Base-by-base conservation (phyloP, 2,329 filamentous ascomycete genomes). In the Colletotrichum tamarilloi region DNA sequence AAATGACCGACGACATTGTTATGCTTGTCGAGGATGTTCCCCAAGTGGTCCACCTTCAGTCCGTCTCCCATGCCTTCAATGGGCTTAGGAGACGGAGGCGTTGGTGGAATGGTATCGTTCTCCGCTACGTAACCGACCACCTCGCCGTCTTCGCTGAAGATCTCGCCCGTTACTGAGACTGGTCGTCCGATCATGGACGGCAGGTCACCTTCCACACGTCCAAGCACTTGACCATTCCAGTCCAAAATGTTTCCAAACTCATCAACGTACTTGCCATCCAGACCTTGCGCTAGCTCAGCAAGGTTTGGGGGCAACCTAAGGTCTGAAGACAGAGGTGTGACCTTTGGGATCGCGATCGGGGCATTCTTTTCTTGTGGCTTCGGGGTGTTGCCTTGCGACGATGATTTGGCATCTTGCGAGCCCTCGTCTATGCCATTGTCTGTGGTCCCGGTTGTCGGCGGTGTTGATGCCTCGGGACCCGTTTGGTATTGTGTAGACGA, bases 161-260 rank as follows among this genome's bases (percentile, higher is more conserved):
- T 80, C 74, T 88, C 84, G 19, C 88, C 88, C 24, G 82, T 81
- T 3, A 81, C 78, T 9, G 84, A 80, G 1, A 90, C 85, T 56
- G 82, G 82, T 53, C 84, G 81, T 38, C 88, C 88, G 6, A 89
- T 82, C 85, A 90, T 89, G 59, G 87, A 85, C 4, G 88, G 88
- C 28, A 90, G 80, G 77, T 90, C 88, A 7, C 88, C 88, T 6
- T 85, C 86, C 6, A 85, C 87, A 55, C 86, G 85, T 42, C 87
- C 88, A 3, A 89, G 82, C 4, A 89, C 86, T 46, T 84, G 85
- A 8, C 87, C 87, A 16, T 86, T 81, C 72, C 82, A 84, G 72
- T 87, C 85, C 19, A 89, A 78, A 38, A 90, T 83, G 77, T 89
- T 89, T 67, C 87, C 88, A 60, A 88, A 87, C 77, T 89, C 87